Conservation (phyloP, 495 filamentous ascomycete species). For the Trichoderma asperelloides region DNA sequence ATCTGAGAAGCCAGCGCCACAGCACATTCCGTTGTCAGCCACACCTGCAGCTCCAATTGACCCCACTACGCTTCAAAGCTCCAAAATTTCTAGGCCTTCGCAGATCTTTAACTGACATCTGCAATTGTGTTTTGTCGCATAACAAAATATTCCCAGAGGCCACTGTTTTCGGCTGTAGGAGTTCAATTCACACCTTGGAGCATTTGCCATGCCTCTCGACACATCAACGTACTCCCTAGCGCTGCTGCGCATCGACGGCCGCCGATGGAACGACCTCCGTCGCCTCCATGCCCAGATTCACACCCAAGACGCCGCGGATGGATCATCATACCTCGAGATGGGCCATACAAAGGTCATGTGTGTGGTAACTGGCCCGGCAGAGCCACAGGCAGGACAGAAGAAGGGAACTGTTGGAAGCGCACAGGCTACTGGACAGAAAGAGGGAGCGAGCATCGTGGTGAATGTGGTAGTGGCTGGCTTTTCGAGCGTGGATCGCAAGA, state of each 20-base stretch:
- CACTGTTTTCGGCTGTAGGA: background rate
- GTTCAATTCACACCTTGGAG: background rate
- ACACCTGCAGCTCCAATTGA: background rate
- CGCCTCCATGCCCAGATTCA: conserved; percentile 81
- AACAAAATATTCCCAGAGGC: background rate
- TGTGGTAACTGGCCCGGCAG: conserved; percentile 68
- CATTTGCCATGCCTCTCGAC: conserved; percentile 71
- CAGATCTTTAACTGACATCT: background rate
- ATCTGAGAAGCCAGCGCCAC: background rate
- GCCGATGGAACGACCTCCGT: conserved; percentile 96
- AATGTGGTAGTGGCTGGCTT: conserved; percentile 84
- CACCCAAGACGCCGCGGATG: conserved; percentile 84
- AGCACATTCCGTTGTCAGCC: background rate
- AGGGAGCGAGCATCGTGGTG: conserved; percentile 60
- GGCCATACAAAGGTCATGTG: conserved; percentile 96
- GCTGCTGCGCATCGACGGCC: conserved; percentile 83
- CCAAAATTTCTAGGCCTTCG: background rate
- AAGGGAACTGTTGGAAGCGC: conserved; percentile 22
- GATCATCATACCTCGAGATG: conserved; percentile 84
- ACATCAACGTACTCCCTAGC: conserved; percentile 80
- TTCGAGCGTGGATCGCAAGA: conserved; percentile 75
- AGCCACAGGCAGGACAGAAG: conserved; percentile 44
- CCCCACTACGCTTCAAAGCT: background rate
- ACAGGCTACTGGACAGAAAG: conserved; percentile 33
- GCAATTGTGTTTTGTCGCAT: background rate